These are phyloP conservation scores for Saccharomyces pastorianus DNA, from an alignment of 1,139 yeast species.

Conservation along the genomic window DNA sequence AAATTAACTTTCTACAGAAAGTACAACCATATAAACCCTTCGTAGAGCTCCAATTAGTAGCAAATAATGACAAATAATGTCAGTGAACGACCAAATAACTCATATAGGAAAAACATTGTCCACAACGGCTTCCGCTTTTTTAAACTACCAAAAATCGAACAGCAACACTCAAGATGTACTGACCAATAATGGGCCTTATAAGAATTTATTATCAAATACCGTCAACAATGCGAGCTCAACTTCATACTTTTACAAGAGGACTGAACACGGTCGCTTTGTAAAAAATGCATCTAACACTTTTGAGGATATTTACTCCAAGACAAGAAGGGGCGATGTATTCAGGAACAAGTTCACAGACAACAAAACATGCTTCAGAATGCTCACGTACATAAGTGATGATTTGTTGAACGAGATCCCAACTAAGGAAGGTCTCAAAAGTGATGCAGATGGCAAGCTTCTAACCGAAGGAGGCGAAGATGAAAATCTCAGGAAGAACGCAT, in stretches of 20 bases:
- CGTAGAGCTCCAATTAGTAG: background rate
- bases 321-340: constrained; percentile 28
- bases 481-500: constrained; percentile 7
- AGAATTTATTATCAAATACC: constrained; percentile 41
- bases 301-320: constrained; percentile 22
- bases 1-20: background rate
- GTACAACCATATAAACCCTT: background rate
- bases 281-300: constrained; percentile 5
- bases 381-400: constrained; percentile 49
- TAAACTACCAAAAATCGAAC: constrained; percentile 23
- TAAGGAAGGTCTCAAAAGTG: background rate
- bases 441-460: constrained; percentile 2
- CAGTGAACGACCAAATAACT: constrained; percentile 12
- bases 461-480: constrained; percentile 15
- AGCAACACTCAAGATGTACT: constrained; percentile 32
- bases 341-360: constrained; percentile 28
- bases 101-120: constrained; percentile 36
- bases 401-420: constrained; percentile 44
- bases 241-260: background rate
- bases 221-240: constrained; percentile 23
- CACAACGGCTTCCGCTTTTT: constrained; percentile 40
- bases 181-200: constrained; percentile 38
- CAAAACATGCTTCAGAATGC: constrained; percentile 39
- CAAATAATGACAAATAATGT: constrained; percentile 2
- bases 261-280: background rate